Conservation (phyloP, 1,139 yeast genomes). For the Nakaseomyces nivariensis region DNA sequence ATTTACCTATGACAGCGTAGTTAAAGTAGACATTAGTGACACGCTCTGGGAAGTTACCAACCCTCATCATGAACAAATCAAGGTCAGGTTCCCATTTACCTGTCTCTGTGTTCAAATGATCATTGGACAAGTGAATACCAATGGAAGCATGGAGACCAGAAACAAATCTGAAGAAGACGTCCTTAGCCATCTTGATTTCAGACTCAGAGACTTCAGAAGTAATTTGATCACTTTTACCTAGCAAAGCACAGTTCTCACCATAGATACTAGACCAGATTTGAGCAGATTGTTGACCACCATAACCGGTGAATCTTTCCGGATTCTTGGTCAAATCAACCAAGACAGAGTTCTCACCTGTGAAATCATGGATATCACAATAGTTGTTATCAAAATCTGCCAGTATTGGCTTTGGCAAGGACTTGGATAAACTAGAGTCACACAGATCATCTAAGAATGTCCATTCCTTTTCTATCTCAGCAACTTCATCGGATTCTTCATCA, state of each 20-base stretch:
- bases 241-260: constrained; percentile 70
- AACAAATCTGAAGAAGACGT: constrained; percentile 73
- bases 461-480: constrained; percentile 28
- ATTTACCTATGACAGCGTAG: constrained; percentile 77
- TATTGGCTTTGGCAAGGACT: constrained; percentile 2
- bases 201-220: constrained; percentile 33
- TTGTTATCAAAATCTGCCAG: constrained; percentile 25
- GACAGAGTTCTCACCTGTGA: constrained; percentile 44
- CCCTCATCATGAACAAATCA: constrained; percentile 75
- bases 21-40: constrained; percentile 84
- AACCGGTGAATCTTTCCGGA: constrained; percentile 95
- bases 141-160: constrained; percentile 96
- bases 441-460: constrained; percentile 29
- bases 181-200: constrained; percentile 69
- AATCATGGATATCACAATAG: constrained; percentile 40
- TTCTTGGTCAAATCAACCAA: constrained; percentile 79
- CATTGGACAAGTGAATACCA: constrained; percentile 86
- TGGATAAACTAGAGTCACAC: constrained; percentile 16
- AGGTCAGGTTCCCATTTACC: constrained; percentile 81
- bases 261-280: constrained; percentile 93
- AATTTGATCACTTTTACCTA: background rate
- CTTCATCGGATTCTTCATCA: constrained; percentile 36
- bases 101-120: constrained; percentile 61
- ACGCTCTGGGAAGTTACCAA: constrained; percentile 83
- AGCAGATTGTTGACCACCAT: constrained; percentile 83